Evolutionary conservation across 2,329 filamentous ascomycete species (phyloP).

Genomic region (Monosporascus sp.): DNA sequence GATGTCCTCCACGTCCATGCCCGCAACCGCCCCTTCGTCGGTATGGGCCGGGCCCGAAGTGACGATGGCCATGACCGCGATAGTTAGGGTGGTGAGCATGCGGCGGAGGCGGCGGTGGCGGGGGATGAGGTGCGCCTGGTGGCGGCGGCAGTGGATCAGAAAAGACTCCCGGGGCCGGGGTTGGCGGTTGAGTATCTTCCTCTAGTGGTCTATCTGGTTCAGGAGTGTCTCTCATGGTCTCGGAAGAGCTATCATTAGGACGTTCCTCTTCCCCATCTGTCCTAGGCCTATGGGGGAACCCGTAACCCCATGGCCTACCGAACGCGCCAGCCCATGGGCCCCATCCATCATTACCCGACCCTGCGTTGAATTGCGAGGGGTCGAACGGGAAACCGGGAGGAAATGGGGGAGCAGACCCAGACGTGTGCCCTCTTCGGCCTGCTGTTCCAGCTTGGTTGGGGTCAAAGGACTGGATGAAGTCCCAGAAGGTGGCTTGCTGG

Average conservation of each 20-base stretch:
- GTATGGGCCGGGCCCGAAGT: conserved; percentile 7
- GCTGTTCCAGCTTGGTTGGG: conserved; percentile 19
- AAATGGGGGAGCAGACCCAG: conserved; percentile 17
- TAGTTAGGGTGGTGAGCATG: conserved; percentile 4
- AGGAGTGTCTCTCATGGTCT: conserved; percentile 19
- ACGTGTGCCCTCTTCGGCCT: conserved; percentile 31
- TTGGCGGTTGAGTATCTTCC: conserved; percentile 6
- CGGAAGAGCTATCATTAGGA: conserved; percentile 25
- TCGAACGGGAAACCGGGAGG: conserved; percentile 30
- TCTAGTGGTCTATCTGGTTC: conserved; percentile 9
- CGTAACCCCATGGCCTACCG: conserved; percentile 9
- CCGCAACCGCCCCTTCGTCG: conserved; percentile 13
- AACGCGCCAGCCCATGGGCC: conserved; percentile 7
- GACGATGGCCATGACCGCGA: conserved; percentile 13
- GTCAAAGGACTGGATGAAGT: conserved; percentile 31
- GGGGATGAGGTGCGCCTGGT: conserved; percentile 11
- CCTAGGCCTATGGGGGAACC: conserved; percentile 19
- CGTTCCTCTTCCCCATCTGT: conserved; percentile 16
- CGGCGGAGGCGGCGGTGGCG: conserved; percentile 15
- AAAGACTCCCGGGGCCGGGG: conserved; percentile 5
- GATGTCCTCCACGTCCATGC: conserved; percentile 11
- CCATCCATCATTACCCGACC: conserved; percentile 11
- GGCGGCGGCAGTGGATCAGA: conserved; percentile 11
- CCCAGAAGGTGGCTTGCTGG: conserved; percentile 18
- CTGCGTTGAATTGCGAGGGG: conserved; percentile 11